phyloP scores from a whole-genome alignment of 2,329 filamentous ascomycete species.

The Arthrobotrys sphaeroides region DNA sequence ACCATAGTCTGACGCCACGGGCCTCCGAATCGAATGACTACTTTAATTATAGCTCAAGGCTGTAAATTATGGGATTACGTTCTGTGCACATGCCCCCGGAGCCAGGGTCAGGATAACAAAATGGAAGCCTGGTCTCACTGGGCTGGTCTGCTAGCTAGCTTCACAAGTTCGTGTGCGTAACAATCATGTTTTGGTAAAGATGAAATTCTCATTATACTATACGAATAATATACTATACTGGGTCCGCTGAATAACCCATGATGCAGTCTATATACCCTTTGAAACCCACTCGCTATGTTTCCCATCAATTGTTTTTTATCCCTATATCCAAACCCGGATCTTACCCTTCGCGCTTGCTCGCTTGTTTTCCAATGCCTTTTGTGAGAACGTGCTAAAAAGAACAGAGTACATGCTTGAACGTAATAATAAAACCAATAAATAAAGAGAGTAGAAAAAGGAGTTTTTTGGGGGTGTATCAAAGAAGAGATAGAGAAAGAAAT shows the following conservation, averaged over 20 bases:
- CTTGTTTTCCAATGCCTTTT: not conserved
- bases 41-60: no score
- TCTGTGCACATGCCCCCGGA: no score
- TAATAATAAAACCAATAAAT: not conserved
- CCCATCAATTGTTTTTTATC: not conserved
- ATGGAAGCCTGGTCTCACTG: no score
- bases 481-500: not conserved
- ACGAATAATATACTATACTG: slow-evolving; percentile 1
- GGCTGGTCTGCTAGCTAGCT: no score
- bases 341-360: not conserved
- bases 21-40: no score
- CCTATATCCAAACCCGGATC: not conserved
- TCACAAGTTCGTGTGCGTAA: no score
- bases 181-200: no score
- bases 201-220: slow-evolving; percentile 1
- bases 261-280: slow-evolving; percentile 6
- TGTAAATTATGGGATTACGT: no score
- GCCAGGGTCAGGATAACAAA: no score
- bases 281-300: not conserved
- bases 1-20: no score
- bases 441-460: not conserved
- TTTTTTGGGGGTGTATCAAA: no score
- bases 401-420: not conserved
- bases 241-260: not conserved
- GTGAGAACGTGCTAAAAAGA: not conserved